phyloP scores from a whole-genome alignment of 2,329 filamentous ascomycete species.

The Xylaria hypoxylon region DNA sequence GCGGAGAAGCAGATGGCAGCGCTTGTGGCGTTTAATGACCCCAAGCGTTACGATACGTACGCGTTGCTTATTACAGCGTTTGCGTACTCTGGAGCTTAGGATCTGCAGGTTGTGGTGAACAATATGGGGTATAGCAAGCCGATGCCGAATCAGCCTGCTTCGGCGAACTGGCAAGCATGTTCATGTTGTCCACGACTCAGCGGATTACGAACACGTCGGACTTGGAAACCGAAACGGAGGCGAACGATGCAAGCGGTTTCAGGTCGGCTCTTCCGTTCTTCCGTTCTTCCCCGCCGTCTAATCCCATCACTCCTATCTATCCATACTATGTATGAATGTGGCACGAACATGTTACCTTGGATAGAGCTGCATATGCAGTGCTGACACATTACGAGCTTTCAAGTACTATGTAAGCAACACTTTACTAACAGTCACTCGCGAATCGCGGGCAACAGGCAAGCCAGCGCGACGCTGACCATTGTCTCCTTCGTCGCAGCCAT shows the following conservation, averaged over 20 bases:
- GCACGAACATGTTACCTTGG: too few relatives aligned
- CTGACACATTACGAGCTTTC: too few relatives aligned
- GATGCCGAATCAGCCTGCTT: slow-evolving; percentile 8
- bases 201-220: slow-evolving; percentile 9
- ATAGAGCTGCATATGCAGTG: too few relatives aligned
- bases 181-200: not conserved
- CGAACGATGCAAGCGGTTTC: not conserved
- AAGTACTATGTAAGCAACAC: too few relatives aligned
- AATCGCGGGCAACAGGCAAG: slow-evolving; percentile 5
- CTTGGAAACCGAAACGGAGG: slow-evolving; percentile 5
- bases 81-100: not conserved
- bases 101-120: not conserved
- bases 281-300: not conserved
- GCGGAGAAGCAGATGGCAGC: not conserved
- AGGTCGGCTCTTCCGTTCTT: not conserved
- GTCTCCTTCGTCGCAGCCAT: not conserved
- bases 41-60: not conserved
- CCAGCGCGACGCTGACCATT: slow-evolving; percentile 16
- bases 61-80: not conserved
- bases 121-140: slow-evolving; percentile 15
- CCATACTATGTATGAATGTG: too few relatives aligned
- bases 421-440: not conserved
- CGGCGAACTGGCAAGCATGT: not conserved
- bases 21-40: not conserved
- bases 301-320: not conserved